Conservation (phyloP, 2,329 filamentous ascomycete genomes). For the Ceratocystis destructans region DNA sequence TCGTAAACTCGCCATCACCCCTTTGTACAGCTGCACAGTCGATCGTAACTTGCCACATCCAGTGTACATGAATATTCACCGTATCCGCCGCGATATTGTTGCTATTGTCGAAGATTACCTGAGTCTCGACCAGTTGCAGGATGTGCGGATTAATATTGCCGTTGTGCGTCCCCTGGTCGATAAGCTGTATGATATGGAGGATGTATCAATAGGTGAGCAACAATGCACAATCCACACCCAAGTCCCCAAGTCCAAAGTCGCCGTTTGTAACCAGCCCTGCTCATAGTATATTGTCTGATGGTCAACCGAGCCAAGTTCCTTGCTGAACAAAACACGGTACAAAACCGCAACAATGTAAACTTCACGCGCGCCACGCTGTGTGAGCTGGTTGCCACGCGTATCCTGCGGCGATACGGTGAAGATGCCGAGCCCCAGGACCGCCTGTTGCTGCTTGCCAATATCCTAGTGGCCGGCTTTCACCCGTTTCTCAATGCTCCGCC, state of each 20-base stretch:
- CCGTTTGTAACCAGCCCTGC: not conserved
- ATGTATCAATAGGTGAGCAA: conserved; percentile 49
- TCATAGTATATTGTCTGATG: conserved; percentile 61
- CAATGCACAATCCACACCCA: no score
- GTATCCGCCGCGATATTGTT: conserved; percentile 50
- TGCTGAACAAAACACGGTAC: conserved; percentile 59
- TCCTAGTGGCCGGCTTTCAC: conserved; percentile 70
- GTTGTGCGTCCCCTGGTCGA: conserved; percentile 74
- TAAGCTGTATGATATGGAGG: conserved; percentile 63
- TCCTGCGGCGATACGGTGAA: conserved; percentile 66
- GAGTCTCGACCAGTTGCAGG: conserved; percentile 46
- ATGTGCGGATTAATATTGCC: conserved; percentile 67
- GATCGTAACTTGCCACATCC: conserved; percentile 51
- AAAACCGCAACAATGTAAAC: conserved; percentile 69
- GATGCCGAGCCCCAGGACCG: conserved; percentile 58
- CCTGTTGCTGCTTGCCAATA: conserved; percentile 59
- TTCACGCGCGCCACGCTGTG: conserved; percentile 65
- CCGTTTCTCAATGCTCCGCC: conserved; percentile 71
- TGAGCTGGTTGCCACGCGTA: conserved; percentile 65
- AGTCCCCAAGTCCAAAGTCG: no score
- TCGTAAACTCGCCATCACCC: conserved; percentile 17
- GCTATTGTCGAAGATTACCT: conserved; percentile 35
- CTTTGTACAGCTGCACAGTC: conserved; percentile 39
- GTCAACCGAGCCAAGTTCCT: conserved; percentile 72
- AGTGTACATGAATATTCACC: conserved; percentile 66